phyloP scores from a whole-genome alignment of 441 rosid genomes.

The Isatis lusitanica region DNA sequence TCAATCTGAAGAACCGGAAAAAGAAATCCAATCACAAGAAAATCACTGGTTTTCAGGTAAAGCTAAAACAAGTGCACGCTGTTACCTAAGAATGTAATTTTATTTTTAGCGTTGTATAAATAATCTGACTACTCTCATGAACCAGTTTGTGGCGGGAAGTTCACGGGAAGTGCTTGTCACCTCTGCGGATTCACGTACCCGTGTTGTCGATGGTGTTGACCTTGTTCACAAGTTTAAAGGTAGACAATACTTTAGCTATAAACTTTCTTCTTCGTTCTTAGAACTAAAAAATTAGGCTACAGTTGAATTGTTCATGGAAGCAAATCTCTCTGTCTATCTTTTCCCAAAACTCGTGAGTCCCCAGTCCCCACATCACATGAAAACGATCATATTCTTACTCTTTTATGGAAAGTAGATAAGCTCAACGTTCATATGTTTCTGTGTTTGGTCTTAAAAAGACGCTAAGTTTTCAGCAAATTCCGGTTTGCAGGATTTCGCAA shows the following conservation, averaged over 20 bases:
- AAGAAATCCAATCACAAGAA: conserved; percentile 90
- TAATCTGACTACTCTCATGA: conserved; percentile 33
- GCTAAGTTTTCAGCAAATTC: background rate
- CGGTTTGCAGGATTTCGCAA: conserved; percentile 77
- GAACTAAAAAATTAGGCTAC: background rate
- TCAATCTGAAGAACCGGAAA: conserved; percentile 85
- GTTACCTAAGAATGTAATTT: background rate
- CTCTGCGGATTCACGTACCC: conserved; percentile 92
- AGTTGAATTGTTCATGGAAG: background rate
- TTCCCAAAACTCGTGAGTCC: background rate
- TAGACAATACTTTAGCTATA: conserved; percentile 28
- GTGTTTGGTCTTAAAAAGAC: background rate
- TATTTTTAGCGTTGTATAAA: too few relatives aligned
- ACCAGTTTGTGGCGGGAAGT: conserved; percentile 82
- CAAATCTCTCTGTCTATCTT: background rate
- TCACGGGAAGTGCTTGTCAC: conserved; percentile 64
- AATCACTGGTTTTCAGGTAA: conserved; percentile 98
- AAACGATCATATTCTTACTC: background rate
- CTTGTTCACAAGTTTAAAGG: conserved; percentile 95
- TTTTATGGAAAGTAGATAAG: background rate
- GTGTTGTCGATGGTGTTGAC: conserved; percentile 80
- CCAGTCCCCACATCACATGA: background rate
- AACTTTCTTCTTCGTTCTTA: background rate
- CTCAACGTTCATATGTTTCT: background rate
- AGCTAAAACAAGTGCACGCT: conserved; percentile 5